Evolutionary conservation across 768 basidiomycete species (phyloP), one percentile per base, ranked within the genome.

Genomic region (Boletus eberwhitei): DNA sequence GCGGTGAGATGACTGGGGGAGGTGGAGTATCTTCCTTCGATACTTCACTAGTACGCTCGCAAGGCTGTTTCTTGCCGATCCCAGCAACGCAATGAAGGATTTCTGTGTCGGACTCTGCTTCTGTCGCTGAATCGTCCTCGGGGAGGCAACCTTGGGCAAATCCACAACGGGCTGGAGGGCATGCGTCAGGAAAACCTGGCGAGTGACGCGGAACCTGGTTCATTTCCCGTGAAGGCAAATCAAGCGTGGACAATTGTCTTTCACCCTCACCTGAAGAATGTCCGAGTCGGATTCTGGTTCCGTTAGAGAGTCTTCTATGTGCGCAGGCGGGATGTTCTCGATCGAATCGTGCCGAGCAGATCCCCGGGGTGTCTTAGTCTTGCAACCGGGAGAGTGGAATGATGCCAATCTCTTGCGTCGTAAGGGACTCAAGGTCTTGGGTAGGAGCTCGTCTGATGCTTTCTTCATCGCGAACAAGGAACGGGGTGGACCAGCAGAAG

Each of bases 101-200:
- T 5, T 67, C 62, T 17, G 63, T 63, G 22, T 71, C 71, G 17
- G 71, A 73, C 43, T 73, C 71, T 34, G 72, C 62, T 52, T 71
- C 69, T 4, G 69, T 71, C 19, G 55, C 63, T 19, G 69, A 71
- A 26, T 69, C 69, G 34, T 69, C 65, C 19, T 59, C 60, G 12
- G 48, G n/a, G 47, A 48, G 35, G 24, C 40, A 22, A 8, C 17
- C 35, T 21, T 22, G 41, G 14, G 41, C 8, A 7, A 13, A 39
- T 44, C 48, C 43, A 36, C 44, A 17, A 17, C 24, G 37, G 26
- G 26, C 31, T n/a, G 31, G 37, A 42, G 38, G 24, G 52, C 19
- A 26, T 14, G 32, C 17, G 14, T 52, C 45, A 22, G 11, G 50
- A 52, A 45, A n/a, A 44, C 21, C 32, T 6, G 38, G 37, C 4